phyloP scores from a whole-genome alignment of 2,329 filamentous ascomycete genomes.

The Septoria petroselini region DNA sequence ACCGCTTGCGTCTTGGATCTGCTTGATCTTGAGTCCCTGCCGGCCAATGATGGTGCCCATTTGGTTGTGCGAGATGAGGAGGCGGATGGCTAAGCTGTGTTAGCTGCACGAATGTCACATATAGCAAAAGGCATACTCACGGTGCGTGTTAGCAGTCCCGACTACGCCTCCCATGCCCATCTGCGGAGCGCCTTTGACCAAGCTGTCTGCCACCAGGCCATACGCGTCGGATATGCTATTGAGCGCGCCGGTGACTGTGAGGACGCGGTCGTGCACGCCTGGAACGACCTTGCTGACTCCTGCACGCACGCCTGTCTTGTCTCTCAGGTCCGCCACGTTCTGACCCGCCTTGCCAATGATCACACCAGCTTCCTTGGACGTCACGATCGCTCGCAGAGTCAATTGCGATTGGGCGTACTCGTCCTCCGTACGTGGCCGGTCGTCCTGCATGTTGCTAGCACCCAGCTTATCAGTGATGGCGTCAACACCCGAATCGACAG shows the following conservation, averaged over 20 bases:
- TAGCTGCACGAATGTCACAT: slow-evolving; percentile 27
- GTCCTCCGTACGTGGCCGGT: slow-evolving; percentile 91
- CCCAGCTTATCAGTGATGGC: slow-evolving; percentile 44
- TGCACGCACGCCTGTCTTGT: slow-evolving; percentile 96
- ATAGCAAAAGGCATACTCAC: slow-evolving; percentile 57
- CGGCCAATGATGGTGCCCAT: slow-evolving; percentile 99
- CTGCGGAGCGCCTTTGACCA: slow-evolving; percentile 88
- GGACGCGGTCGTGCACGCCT: slow-evolving; percentile 92
- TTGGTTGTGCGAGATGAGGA: slow-evolving; percentile 98
- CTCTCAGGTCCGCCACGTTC: slow-evolving; percentile 93
- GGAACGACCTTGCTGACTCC: slow-evolving; percentile 98
- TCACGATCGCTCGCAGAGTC: slow-evolving; percentile 94
- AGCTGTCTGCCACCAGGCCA: slow-evolving; percentile 82
- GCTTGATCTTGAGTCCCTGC: slow-evolving; percentile 97
- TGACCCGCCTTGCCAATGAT: slow-evolving; percentile 99
- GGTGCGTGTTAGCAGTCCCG: slow-evolving; percentile 84
- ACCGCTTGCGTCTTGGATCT: slow-evolving; percentile 94
- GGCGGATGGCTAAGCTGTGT: slow-evolving; percentile 71
- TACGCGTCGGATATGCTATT: slow-evolving; percentile 90
- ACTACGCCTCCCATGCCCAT: slow-evolving; percentile 95
- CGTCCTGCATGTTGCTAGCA: slow-evolving; percentile 45
- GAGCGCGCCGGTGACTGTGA: slow-evolving; percentile 89
- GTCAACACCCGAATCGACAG: slow-evolving; percentile 34
- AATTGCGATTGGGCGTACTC: slow-evolving; percentile 92
- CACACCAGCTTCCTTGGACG: slow-evolving; percentile 96